phyloP scores from a whole-genome alignment of 352 stramenopile species.

The Pythium guiyangense region DNA sequence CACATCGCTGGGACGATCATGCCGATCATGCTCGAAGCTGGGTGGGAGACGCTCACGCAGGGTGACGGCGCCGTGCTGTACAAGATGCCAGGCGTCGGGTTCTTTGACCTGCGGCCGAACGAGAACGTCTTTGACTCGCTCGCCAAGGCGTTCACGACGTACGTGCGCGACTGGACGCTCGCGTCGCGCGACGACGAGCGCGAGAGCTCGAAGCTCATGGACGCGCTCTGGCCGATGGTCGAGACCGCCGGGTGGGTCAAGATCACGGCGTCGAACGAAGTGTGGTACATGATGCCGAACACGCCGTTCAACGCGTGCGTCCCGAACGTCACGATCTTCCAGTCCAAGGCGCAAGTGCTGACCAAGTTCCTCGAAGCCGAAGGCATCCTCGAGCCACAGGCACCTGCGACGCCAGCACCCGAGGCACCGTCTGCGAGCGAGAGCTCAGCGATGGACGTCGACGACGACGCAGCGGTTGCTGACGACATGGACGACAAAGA shows the following conservation, averaged over 20 bases:
- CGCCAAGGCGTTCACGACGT: conserved; percentile 47
- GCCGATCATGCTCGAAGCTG: conserved; percentile 46
- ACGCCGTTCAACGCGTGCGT: conserved; percentile 63
- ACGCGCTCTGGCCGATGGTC: conserved; percentile 60
- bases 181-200: conserved; percentile 9
- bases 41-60: conserved; percentile 62
- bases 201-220: conserved; percentile 24
- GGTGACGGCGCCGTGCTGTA: conserved; percentile 51
- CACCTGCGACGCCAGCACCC: too few species aligned
- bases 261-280: conserved; percentile 43
- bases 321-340: conserved; percentile 75
- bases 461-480: conserved; percentile 9
- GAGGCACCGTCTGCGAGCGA: neutral
- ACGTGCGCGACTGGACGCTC: conserved; percentile 37
- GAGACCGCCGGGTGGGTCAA: conserved; percentile 48
- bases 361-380: conserved; percentile 49
- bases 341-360: conserved; percentile 55
- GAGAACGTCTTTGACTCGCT: conserved; percentile 79
- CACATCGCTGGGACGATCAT: conserved; percentile 40
- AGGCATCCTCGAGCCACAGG: conserved; percentile 12
- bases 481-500: too few species aligned
- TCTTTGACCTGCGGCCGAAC: conserved; percentile 67
- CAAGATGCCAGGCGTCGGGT: conserved; percentile 61
- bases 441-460: conserved; percentile 14
- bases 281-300: conserved; percentile 58